Percentiles rank a stretch among this genome's conserved stretches.
Conservation (phyloP, 306 rosid species). For the peach (Prunus persica) region DNA sequence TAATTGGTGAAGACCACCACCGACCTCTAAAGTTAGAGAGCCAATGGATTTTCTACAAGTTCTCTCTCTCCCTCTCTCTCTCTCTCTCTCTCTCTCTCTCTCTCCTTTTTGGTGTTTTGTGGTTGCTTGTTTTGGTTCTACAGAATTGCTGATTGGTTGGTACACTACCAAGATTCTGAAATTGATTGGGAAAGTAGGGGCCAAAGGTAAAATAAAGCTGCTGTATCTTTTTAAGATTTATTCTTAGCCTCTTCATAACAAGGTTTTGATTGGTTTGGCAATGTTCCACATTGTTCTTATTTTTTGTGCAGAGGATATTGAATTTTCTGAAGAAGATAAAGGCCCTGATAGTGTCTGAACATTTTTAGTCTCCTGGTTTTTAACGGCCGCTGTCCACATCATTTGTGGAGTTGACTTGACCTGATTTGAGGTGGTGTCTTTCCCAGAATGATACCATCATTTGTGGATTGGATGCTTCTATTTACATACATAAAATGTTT, state of each 20-base stretch:
- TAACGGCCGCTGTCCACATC: not conserved
- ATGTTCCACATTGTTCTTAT: constrained; percentile 6
- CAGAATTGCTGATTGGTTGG: not conserved
- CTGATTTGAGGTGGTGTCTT: not conserved
- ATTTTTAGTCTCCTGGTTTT: not conserved
- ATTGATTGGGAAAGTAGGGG: not conserved
- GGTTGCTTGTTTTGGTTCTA: not conserved
- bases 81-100: too few species aligned
- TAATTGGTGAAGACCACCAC: constrained; percentile 4
- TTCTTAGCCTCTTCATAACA: too few species aligned
- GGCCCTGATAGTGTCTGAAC: not conserved
- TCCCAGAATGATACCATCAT: too few species aligned
- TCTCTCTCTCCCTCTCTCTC: too few species aligned
- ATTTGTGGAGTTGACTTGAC: not conserved
- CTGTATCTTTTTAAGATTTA: too few species aligned
- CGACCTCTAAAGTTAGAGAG: not conserved
- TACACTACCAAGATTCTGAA: not conserved
- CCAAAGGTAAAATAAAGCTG: too few species aligned
- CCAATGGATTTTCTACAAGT: too few species aligned
- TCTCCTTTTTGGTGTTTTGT: not conserved
- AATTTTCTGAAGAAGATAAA: not conserved
- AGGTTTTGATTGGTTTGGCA: not conserved
- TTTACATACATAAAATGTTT: too few species aligned
- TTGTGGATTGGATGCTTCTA: too few species aligned
- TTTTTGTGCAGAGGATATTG: not conserved